Conservation (phyloP, 225 moss, liverwort and hornwort genomes). For the Sphagnum contortum region DNA sequence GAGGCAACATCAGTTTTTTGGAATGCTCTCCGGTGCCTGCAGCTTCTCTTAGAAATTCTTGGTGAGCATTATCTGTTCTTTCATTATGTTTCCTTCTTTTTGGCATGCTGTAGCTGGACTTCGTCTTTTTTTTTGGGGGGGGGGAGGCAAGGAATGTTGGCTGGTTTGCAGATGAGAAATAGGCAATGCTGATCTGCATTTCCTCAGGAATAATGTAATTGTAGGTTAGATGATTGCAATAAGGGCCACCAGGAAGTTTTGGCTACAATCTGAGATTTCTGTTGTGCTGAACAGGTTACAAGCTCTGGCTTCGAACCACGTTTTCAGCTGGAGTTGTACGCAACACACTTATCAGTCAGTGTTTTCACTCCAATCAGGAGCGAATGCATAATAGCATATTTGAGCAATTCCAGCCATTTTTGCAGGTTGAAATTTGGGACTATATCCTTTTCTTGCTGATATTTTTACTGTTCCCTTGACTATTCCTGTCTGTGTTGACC, state of each 20-base stretch:
- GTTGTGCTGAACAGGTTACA: constrained; percentile 41
- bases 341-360: constrained; percentile 93
- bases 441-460: neutral
- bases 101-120: neutral
- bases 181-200: too few species aligned
- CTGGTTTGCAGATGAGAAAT: too few species aligned
- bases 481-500: neutral
- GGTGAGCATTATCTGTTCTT: constrained; percentile 13
- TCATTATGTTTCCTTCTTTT: neutral
- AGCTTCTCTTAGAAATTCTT: constrained; percentile 62
- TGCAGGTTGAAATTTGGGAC: constrained; percentile 25
- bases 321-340: constrained; percentile 89
- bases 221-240: too few species aligned
- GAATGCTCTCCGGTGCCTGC: constrained; percentile 80
- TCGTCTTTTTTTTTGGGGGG: too few species aligned
- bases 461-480: constrained; percentile 1
- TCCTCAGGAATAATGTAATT: too few species aligned
- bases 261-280: neutral
- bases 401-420: constrained; percentile 78
- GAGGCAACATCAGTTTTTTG: constrained; percentile 70
- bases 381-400: constrained; percentile 89
- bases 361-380: constrained; percentile 88
- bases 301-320: constrained; percentile 78
- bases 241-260: too few species aligned
- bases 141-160: too few species aligned